A percentile compares a stretch with the other conserved stretches of the same genome.
phyloP scores from a whole-genome alignment of 2,329 filamentous ascomycete genomes.

The Dissoconium aciculare region DNA sequence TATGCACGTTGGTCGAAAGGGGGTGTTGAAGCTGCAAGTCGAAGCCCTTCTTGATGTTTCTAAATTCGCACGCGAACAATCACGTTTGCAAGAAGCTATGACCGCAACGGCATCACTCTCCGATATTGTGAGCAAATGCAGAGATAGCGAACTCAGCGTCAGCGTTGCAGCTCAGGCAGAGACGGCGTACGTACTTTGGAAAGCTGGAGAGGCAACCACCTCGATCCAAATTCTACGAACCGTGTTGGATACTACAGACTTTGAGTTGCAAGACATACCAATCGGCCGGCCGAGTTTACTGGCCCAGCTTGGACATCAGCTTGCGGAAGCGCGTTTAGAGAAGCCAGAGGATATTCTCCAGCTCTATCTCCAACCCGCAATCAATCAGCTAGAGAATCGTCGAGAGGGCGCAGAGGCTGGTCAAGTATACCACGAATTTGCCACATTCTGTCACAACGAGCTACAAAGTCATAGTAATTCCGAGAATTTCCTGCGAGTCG shows the following conservation, averaged over 20 bases:
- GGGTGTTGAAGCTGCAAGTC: conserved; percentile 58
- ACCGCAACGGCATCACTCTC: conserved; percentile 74
- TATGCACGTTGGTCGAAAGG: conserved; percentile 45
- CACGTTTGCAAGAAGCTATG: conserved; percentile 70
- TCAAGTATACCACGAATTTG: conserved; percentile 86
- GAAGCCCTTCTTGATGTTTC: conserved; percentile 64
- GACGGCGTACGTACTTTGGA: conserved; percentile 81
- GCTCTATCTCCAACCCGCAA: conserved; percentile 69
- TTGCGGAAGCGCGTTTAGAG: conserved; percentile 78
- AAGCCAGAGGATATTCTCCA: conserved; percentile 82
- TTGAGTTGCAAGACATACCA: conserved; percentile 54
- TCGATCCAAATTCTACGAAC: conserved; percentile 80
- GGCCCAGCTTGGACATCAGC: conserved; percentile 73
- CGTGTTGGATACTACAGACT: conserved; percentile 46
- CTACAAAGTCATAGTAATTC: conserved; percentile 71
- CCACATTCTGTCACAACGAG: conserved; percentile 87
- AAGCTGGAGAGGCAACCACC: conserved; percentile 74
- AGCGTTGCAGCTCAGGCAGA: conserved; percentile 67
- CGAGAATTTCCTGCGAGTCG: conserved; percentile 69
- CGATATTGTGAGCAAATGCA: conserved; percentile 56
- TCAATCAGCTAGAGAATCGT: conserved; percentile 61
- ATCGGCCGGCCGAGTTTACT: conserved; percentile 66
- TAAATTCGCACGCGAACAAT: conserved; percentile 61
- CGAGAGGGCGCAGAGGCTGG: conserved; percentile 59
- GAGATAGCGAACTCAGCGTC: conserved; percentile 56